Conservation (phyloP, 1,139 yeast species). For the Magnusiomyces suaveolens region DNA sequence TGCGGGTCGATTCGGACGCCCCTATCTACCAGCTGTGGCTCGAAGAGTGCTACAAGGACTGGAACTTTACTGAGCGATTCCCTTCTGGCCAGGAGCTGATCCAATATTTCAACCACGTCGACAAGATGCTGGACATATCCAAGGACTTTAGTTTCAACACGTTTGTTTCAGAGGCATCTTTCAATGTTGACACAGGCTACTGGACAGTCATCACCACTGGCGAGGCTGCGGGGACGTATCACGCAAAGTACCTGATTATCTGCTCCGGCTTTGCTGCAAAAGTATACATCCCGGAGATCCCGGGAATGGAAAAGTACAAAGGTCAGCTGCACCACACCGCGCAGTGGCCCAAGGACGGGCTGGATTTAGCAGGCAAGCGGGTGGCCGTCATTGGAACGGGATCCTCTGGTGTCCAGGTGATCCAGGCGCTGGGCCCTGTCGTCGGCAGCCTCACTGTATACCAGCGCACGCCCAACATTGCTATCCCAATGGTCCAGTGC, state of each 20-base stretch:
- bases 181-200: conserved; percentile 30
- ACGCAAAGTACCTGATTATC: conserved; percentile 31
- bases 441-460: conserved; percentile 21
- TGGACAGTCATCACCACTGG: conserved; percentile 34
- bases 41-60: conserved; percentile 37
- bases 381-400: conserved; percentile 41
- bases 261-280: conserved; percentile 30
- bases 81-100: conserved; percentile 45
- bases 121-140: conserved; percentile 32
- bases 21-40: conserved; percentile 44
- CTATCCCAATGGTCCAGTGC: conserved; percentile 24
- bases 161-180: conserved; percentile 29
- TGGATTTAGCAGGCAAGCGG: conserved; percentile 33
- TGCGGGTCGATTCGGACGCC: conserved; percentile 42
- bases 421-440: conserved; percentile 15
- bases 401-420: conserved; percentile 39
- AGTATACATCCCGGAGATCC: conserved; percentile 22
- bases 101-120: conserved; percentile 38
- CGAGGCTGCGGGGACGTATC: conserved; percentile 9
- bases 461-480: conserved; percentile 26
- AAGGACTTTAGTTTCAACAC: conserved; percentile 33
- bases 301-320: conserved; percentile 35
- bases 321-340: conserved; percentile 44
- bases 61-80: conserved; percentile 36
- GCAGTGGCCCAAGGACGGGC: conserved; percentile 39